Percentiles rank a stretch among this genome's conserved stretches.
phyloP scores from a whole-genome alignment of 2,329 filamentous ascomycete species.

The Nigrospora sphaerica region DNA sequence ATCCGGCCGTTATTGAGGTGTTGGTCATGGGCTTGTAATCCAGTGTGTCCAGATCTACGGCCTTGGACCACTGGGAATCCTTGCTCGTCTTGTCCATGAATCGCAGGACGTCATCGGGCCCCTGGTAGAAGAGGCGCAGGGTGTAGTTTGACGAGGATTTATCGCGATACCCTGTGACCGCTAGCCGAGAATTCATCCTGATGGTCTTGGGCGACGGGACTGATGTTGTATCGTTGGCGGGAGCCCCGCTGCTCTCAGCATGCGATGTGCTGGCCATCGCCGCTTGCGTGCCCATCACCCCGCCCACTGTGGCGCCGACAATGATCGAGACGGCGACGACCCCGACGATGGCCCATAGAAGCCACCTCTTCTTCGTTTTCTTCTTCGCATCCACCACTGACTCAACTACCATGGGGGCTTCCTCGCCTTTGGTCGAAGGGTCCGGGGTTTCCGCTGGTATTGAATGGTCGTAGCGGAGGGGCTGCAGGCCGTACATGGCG shows the following conservation, averaged over 20 bases:
- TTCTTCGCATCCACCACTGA: no score
- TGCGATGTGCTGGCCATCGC: neutral
- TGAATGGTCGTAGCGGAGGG: no score
- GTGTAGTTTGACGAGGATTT: conserved; percentile 7
- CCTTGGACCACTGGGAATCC: conserved; percentile 9
- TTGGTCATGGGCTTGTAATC: conserved; percentile 10
- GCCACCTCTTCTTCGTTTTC: neutral
- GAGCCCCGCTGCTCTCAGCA: no score
- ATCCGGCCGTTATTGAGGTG: conserved; percentile 11
- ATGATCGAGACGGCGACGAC: conserved; percentile 6
- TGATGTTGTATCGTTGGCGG: neutral
- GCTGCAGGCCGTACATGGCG: no score
- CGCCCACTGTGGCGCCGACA: conserved; percentile 10
- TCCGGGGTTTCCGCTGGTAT: no score
- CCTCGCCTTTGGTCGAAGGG: no score
- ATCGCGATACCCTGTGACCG: conserved; percentile 12
- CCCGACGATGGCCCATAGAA: conserved; percentile 8
- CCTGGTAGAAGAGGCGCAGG: conserved; percentile 14
- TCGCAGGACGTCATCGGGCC: conserved; percentile 9
- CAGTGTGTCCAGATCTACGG: conserved; percentile 10
- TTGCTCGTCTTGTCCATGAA: conserved; percentile 11
- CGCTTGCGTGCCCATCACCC: conserved; percentile 7
- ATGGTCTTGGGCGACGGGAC: conserved; percentile 5
- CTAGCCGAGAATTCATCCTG: conserved; percentile 11
- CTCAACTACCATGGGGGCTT: no score